Conservation (phyloP, 140 eudicot species). For the Stevia rebaudiana region DNA sequence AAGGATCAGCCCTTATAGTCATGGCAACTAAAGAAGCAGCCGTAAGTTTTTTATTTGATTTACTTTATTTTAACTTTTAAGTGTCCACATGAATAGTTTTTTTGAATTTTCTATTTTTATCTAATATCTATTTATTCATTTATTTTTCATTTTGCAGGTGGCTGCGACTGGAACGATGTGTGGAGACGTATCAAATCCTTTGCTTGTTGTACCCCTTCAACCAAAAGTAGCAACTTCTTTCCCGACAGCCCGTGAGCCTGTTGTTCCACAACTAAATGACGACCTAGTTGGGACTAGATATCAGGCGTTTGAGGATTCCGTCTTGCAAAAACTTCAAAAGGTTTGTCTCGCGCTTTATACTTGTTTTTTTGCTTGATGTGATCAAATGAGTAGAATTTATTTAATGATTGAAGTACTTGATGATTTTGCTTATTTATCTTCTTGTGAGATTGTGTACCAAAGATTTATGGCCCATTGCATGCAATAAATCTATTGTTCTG, state of each 20-base stretch:
- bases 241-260: slow-evolving; percentile 36
- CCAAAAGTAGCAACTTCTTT: slow-evolving; percentile 34
- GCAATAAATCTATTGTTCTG: too few relatives aligned
- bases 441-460: too few relatives aligned
- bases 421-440: too few relatives aligned
- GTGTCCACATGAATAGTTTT: too few relatives aligned
- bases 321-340: slow-evolving; percentile 66
- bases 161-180: slow-evolving; percentile 47
- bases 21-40: slow-evolving; percentile 80
- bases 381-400: too few relatives aligned
- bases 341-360: slow-evolving; percentile 36
- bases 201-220: slow-evolving; percentile 61
- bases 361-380: too few relatives aligned
- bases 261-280: slow-evolving; percentile 31
- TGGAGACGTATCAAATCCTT: slow-evolving; percentile 67
- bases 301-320: slow-evolving; percentile 71
- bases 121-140: too few relatives aligned
- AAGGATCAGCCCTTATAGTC: slow-evolving; percentile 66
- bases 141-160: slow-evolving; percentile 35
- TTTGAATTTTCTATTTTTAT: too few relatives aligned
- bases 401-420: too few relatives aligned
- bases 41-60: slow-evolving; percentile 31
- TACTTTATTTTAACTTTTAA: too few relatives aligned
- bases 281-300: slow-evolving; percentile 60
- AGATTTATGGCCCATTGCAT: too few relatives aligned